Evolutionary conservation across 495 filamentous ascomycete genomes (phyloP).

Genomic region (Aspergillus heteromorphus): DNA sequence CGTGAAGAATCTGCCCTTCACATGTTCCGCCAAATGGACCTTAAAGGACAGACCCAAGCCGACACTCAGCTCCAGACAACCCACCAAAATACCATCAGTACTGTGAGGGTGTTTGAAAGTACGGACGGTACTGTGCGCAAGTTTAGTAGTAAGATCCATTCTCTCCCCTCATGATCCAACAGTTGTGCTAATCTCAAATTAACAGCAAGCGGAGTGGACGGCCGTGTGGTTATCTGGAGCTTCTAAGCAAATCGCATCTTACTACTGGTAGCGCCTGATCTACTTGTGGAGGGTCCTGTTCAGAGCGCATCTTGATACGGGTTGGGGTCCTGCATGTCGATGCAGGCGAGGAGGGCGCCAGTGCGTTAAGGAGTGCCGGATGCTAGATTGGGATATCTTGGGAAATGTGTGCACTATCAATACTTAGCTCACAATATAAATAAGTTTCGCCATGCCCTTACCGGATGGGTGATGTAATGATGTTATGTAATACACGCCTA

Average conservation of each 20-base stretch:
- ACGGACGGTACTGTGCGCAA: conserved; percentile 59
- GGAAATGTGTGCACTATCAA: no score
- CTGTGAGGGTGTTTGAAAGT: conserved; percentile 68
- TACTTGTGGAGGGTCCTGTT: neutral
- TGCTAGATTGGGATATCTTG: no score
- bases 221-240: conserved; percentile 82
- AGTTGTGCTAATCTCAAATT: conserved; percentile 31
- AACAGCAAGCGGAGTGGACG: conserved; percentile 86
- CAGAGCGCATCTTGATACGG: neutral
- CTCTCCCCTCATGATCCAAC: neutral
- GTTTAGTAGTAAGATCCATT: conserved; percentile 88
- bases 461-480: no score
- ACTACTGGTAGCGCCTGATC: neutral
- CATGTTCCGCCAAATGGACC: conserved; percentile 98
- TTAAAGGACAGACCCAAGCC: conserved; percentile 83
- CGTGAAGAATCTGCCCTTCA: conserved; percentile 86
- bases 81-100: conserved; percentile 95
- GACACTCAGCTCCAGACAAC: conserved; percentile 93
- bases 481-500: no score
- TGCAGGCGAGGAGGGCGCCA: neutral
- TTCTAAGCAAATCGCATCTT: conserved; percentile 14
- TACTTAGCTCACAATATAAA: no score
- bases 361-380: no score
- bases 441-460: no score
- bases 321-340: neutral